Conservation (phyloP, 169 alveolate genomes). For the Toxoplasma gondii region DNA sequence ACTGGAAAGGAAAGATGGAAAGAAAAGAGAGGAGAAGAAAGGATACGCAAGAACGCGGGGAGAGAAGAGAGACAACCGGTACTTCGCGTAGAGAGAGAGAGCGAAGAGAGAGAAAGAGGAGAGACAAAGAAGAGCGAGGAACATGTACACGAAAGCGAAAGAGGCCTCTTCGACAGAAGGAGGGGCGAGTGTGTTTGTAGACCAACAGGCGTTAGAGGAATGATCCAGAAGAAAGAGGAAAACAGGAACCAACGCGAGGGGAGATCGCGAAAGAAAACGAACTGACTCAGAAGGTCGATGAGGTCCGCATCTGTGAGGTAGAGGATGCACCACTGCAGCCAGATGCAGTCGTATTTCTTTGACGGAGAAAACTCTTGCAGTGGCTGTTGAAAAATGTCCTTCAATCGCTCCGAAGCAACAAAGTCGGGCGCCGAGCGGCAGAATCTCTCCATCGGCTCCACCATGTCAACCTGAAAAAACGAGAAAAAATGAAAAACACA, state of each 20-base stretch:
- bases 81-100: background rate
- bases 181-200: too few species aligned
- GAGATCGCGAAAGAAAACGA: background rate
- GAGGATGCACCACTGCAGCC: constrained; percentile 82
- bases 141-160: background rate
- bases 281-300: constrained; percentile 46
- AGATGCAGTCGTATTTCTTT: constrained; percentile 79
- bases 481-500: background rate
- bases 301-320: constrained; percentile 82
- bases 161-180: too few species aligned
- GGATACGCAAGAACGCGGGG: background rate
- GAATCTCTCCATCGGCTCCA: constrained; percentile 76
- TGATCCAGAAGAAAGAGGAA: too few species aligned
- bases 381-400: constrained; percentile 65
- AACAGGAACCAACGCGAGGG: too few species aligned
- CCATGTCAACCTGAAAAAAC: constrained; percentile 69
- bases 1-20: background rate
- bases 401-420: constrained; percentile 49
- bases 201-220: too few species aligned
- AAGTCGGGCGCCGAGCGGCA: constrained; percentile 64
- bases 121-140: background rate
- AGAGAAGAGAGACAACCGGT: background rate
- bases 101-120: background rate
- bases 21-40: background rate
- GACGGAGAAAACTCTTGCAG: constrained; percentile 54